phyloP scores from a whole-genome alignment of 495 filamentous ascomycete genomes.

The Podospora fimiseda region DNA sequence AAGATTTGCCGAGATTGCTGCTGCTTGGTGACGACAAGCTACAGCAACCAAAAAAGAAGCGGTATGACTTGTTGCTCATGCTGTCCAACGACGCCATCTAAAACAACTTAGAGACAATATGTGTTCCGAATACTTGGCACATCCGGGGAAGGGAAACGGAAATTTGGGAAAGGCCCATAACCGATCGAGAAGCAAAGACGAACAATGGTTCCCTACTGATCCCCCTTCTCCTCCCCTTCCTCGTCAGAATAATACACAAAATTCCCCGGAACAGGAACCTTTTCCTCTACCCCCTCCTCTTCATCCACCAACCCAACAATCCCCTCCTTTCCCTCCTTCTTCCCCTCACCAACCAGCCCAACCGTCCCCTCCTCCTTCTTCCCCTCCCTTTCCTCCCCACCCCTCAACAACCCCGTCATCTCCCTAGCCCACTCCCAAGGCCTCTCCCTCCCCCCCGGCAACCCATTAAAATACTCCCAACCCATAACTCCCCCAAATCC shows the following conservation, averaged over 20 bases:
- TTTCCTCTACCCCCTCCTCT: slow-evolving; percentile 8
- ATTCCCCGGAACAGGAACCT: slow-evolving; percentile 14
- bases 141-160: too few species aligned
- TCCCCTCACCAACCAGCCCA: not conserved
- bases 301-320: slow-evolving; percentile 9
- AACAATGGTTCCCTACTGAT: not conserved
- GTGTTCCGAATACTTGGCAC: too few species aligned
- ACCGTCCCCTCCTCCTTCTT: not conserved
- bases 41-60: too few species aligned
- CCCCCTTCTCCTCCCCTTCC: slow-evolving; percentile 15
- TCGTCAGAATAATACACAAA: slow-evolving; percentile 24
- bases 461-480: slow-evolving; percentile 80
- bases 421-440: slow-evolving; percentile 65
- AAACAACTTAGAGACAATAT: not conserved
- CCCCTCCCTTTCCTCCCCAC: not conserved
- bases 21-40: too few species aligned
- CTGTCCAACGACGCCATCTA: not conserved
- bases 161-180: too few species aligned
- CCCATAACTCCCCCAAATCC: slow-evolving; percentile 73
- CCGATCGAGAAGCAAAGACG: not conserved
- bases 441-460: slow-evolving; percentile 50
- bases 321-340: not conserved
- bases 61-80: too few species aligned
- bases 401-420: slow-evolving; percentile 32
- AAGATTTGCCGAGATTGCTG: too few species aligned